Evolutionary conservation across 805 yeast genomes (phyloP), one percentile per base, ranked within the genome.

Genomic region (Lipomyces sp.): DNA sequence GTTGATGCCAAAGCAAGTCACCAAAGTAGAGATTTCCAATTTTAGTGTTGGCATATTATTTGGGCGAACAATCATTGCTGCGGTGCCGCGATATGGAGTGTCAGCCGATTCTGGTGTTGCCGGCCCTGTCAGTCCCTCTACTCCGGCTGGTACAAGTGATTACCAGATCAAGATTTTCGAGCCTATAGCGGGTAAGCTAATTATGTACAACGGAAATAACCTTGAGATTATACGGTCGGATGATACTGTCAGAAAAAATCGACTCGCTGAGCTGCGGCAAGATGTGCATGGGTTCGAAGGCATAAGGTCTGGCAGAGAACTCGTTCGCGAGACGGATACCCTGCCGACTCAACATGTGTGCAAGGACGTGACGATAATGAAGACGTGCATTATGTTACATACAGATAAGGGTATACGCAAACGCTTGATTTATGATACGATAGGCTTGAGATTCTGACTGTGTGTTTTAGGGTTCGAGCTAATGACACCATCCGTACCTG

Each of bases 381-480:
- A 81, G 53, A 78, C 80, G 19, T 75, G 86, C 44, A 76, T 86
- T 64, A 80, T 86, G 0, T 77, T 83, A 0, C 85, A 83, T 61
- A 76, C 88, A 0, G 69, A 76, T 16, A 77, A 79, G 60, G 90
- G 90, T 46, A 43, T 18, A 22, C 24, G 18, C n/a, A 5, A 10
- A 14, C 22, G 35, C 19, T 26, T 28, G 22, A 8, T 24, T 29
- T 3, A 26, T 28, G 21, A 36, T 13, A n/a, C n/a, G 16, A 14
- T 23, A 14, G 47, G 22, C 10, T 10, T 24, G 26, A 1, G 21
- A 2, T 19, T 4, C 4, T 41, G 28, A 39, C 16, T 18, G 2
- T 13, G n/a, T n/a, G n/a, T n/a, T n/a, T 29, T 38, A 47, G 55
- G 51, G 0, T 81, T 83, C 57, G 83, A 84, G 53, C 74, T 84